phyloP scores from a whole-genome alignment of 1,284 basidiomycete species.

The Entoloma clypeatum region DNA sequence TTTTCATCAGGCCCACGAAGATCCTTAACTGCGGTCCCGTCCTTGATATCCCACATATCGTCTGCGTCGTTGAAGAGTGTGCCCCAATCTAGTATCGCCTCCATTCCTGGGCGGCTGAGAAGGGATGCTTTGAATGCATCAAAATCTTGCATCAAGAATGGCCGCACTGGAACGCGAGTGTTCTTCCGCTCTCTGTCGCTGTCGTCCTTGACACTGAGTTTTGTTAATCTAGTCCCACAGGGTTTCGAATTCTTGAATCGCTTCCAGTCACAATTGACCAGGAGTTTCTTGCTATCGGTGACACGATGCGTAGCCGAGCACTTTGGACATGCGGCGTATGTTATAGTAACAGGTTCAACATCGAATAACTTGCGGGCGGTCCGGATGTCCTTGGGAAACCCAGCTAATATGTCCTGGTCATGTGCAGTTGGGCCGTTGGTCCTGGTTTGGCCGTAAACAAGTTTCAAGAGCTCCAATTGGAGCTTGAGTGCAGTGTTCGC shows the following conservation, averaged over 20 bases:
- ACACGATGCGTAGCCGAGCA: not conserved
- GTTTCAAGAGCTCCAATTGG: not conserved
- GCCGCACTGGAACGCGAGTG: not conserved
- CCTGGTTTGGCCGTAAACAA: not conserved
- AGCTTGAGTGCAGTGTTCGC: not conserved
- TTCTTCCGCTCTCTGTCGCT: not conserved
- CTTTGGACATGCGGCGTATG: not conserved
- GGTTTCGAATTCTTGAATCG: not conserved
- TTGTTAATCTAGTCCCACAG: not conserved
- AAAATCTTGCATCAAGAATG: constrained; percentile 6
- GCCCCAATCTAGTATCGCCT: not conserved
- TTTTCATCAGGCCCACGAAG: not conserved
- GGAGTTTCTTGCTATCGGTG: not conserved
- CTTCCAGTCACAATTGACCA: not conserved
- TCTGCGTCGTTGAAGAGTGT: not conserved
- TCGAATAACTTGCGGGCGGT: not conserved
- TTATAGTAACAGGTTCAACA: not conserved
- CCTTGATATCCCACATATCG: constrained; percentile 1
- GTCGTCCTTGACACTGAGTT: not conserved
- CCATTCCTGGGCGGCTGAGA: constrained; percentile 3
- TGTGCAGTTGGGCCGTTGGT: too few relatives aligned
- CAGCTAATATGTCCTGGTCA: not conserved
- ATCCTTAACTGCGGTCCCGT: not conserved
- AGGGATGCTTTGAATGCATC: constrained; percentile 5
- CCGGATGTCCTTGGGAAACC: not conserved